Evolutionary conservation across 768 basidiomycete species (phyloP).

Genomic region (Lepiota brunneoincarnata): DNA sequence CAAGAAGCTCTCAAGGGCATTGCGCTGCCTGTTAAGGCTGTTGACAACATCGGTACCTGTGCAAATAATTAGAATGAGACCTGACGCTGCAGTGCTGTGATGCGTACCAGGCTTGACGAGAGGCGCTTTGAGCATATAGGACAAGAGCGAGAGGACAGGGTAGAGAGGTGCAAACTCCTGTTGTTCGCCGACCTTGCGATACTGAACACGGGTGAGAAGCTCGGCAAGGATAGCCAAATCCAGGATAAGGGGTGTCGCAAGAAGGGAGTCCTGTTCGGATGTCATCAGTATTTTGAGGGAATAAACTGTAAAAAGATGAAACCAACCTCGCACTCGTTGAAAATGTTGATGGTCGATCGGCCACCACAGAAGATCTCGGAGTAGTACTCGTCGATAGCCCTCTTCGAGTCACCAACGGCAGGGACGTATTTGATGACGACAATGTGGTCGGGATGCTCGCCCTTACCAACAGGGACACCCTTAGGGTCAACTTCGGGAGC

Average conservation of each 20-base stretch:
- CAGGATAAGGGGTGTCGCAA: conserved; percentile 94
- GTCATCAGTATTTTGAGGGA: conserved; percentile 9
- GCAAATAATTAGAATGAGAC: not conserved
- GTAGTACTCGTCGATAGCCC: conserved; percentile 99
- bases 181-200: conserved; percentile 56
- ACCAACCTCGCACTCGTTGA: conserved; percentile 93
- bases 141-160: conserved; percentile 87
- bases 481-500: conserved; percentile 57
- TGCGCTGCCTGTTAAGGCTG: conserved; percentile 91
- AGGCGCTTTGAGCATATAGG: conserved; percentile 98
- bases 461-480: conserved; percentile 60
- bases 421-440: conserved; percentile 98
- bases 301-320: not conserved
- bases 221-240: conserved; percentile 93
- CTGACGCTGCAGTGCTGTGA: not conserved
- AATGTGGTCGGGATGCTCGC: conserved; percentile 97
- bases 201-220: conserved; percentile 89
- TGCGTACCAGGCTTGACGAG: conserved; percentile 82
- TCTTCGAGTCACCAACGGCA: conserved; percentile 95
- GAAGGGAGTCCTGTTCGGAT: conserved; percentile 72
- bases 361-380: conserved; percentile 98
- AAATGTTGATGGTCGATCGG: conserved; percentile 90
- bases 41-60: conserved; percentile 89
- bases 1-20: conserved; percentile 89
- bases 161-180: conserved; percentile 81